Evolutionary conservation across 2,329 filamentous ascomycete species (phyloP).

Genomic region (Pseudogymnoascus sp.): DNA sequence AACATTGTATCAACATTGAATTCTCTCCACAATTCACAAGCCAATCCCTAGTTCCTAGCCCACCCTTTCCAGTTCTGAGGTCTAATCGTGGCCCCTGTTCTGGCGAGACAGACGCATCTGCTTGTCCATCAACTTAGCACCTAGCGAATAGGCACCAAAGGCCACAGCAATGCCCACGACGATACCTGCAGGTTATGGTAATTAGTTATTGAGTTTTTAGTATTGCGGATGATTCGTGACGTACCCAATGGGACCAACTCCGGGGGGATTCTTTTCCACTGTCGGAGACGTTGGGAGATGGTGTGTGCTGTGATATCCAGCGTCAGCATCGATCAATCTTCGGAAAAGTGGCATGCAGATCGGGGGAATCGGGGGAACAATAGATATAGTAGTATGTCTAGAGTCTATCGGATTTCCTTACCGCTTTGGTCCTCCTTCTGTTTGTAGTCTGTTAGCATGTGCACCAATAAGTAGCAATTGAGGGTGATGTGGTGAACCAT

Average conservation of each 20-base stretch:
- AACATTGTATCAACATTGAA: slow-evolving; percentile 9
- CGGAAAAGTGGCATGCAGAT: neutral
- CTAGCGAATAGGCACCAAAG: slow-evolving; percentile 74
- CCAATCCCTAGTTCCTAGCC: neutral
- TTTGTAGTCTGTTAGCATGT: slow-evolving; percentile 14
- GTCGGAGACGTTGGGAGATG: slow-evolving; percentile 87
- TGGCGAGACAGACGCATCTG: slow-evolving; percentile 79
- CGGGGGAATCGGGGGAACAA: neutral
- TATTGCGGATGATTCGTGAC: slow-evolving; percentile 27
- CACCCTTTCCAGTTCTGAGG: neutral
- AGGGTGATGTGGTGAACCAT: slow-evolving; percentile 38
- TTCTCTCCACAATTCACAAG: neutral
- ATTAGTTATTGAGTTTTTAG: slow-evolving; percentile 21
- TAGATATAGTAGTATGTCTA: slow-evolving; percentile 13
- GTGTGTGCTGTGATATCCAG: slow-evolving; percentile 65
- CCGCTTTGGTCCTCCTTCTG: slow-evolving; percentile 60
- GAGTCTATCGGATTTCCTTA: slow-evolving; percentile 34
- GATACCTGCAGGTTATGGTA: slow-evolving; percentile 47
- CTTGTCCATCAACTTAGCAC: slow-evolving; percentile 82
- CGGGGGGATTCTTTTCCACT: slow-evolving; percentile 79
- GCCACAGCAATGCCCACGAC: slow-evolving; percentile 78
- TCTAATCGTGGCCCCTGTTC: slow-evolving; percentile 30
- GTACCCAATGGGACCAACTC: slow-evolving; percentile 93
- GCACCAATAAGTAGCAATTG: slow-evolving; percentile 17
- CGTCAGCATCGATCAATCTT: slow-evolving; percentile 2